Base-by-base conservation (phyloP, 2,329 filamentous ascomycete species). In the Fusarium keratoplasticum region DNA sequence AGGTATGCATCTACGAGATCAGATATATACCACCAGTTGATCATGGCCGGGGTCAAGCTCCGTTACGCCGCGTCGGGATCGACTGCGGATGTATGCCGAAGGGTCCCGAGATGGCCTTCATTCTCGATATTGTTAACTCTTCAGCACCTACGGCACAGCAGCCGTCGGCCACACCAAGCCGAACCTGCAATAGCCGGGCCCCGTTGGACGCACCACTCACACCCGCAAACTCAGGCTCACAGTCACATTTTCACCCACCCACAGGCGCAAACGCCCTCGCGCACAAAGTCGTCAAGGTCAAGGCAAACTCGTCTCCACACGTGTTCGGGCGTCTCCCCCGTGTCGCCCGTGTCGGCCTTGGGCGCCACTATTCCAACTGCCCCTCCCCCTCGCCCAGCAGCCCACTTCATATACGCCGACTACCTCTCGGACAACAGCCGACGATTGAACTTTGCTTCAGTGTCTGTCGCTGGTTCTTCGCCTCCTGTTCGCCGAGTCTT, bases 271-370 rank as follows among this genome's bases (percentile, higher is more conserved):
- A 31, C 65, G 33, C 50, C 27, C 70, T 70, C 35, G 52, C 67
- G 47, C 40, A 61, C 66, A 75, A 75, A 75, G 38, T 64, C 40
- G n/a, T 60, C 63, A 70, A 70, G 67, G 38, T 60, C 63, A 70
- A 70, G 64, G 35, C 67, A 71, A 66, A 65, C 50, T 54, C 40
- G 36, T 61, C 44, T 66, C 62, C 72, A 71, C 74, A 67, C 74
- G 63, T 64, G 64, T 68, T 77, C 76, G 77, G 76, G 73, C 70
- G 75, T 73, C 68, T 67, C 76, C 77, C 44, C 73, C 66, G 62
- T 74, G 68, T 71, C 75, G 60, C 67, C 66, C 59, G 76, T 70
- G 66, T 58, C 42, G 64, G 38, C 60, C 42, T 47, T 66, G 67
- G 65, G 68, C 72, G 75, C 67, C 62, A 67, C 67, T 74, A 44